Evolutionary conservation across 208 protist species (phyloP).

Genomic region (Balamuthia mandrillaris): DNA sequence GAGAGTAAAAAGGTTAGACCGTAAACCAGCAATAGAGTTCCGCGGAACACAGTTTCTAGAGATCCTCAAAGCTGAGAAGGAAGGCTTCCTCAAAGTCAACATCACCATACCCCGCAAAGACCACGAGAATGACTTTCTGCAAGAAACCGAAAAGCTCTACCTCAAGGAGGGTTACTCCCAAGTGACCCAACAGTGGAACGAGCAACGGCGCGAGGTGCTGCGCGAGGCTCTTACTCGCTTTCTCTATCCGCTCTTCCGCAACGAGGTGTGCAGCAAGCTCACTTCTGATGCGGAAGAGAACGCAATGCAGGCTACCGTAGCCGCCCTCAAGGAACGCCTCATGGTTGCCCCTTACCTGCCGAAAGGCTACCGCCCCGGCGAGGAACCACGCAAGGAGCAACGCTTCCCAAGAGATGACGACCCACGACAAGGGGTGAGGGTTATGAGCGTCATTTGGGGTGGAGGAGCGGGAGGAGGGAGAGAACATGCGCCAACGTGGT

Average conservation of each 20-base stretch:
- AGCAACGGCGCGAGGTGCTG: neutral
- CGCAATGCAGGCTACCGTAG: too few species aligned
- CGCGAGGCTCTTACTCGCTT: neutral
- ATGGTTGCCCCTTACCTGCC: too few species aligned
- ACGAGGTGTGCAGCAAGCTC: constrained; percentile 3
- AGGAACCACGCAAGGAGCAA: too few species aligned
- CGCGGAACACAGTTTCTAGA: constrained; percentile 9
- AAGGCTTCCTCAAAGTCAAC: neutral
- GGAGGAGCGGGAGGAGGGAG: too few species aligned
- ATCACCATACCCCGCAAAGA: neutral
- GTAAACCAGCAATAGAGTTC: neutral
- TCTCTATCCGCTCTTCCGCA: constrained; percentile 22
- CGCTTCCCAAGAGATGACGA: too few species aligned
- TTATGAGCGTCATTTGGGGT: too few species aligned
- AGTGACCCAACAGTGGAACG: constrained; percentile 21
- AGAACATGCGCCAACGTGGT: too few species aligned
- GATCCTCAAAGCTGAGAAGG: constrained; percentile 20
- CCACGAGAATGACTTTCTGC: constrained; percentile 21
- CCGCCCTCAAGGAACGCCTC: too few species aligned
- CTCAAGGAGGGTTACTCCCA: constrained; percentile 17
- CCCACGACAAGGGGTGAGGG: too few species aligned
- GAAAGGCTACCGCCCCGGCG: too few species aligned
- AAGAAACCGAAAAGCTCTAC: constrained; percentile 22
- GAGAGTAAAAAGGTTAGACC: neutral
- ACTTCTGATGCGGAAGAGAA: neutral